phyloP scores from a whole-genome alignment of 108 stramenopile species.

The Skeletonema costatum region DNA sequence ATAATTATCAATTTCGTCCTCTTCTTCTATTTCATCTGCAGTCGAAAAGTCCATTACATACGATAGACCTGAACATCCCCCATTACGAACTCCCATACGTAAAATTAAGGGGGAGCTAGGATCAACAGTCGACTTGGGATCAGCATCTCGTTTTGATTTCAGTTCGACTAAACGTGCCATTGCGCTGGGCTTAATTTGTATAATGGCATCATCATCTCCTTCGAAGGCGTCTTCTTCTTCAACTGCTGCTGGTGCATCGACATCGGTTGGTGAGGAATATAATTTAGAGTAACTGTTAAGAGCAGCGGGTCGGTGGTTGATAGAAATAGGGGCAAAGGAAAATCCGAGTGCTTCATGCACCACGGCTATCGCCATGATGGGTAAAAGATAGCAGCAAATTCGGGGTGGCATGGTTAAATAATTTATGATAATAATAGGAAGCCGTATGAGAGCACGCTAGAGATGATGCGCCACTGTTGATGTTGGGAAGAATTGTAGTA shows the following conservation, averaged over 20 bases:
- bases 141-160: conserved; percentile 58
- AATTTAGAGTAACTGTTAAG: not conserved
- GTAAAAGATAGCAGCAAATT: not conserved
- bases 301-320: not conserved
- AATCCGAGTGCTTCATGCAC: not conserved
- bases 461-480: too few relatives aligned
- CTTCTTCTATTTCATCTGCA: conserved; percentile 77
- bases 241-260: not conserved
- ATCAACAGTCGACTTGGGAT: conserved; percentile 30
- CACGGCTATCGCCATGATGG: not conserved
- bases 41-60: conserved; percentile 95
- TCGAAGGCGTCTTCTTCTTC: conserved; percentile 39
- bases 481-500: too few relatives aligned
- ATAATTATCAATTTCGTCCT: conserved; percentile 84
- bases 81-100: conserved; percentile 95
- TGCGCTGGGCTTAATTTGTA: conserved; percentile 77
- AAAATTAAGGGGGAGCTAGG: conserved; percentile 54
- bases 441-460: too few relatives aligned
- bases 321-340: not conserved
- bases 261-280: conserved; percentile 22
- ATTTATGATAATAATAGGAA: not conserved
- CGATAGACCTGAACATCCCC: conserved; percentile 93
- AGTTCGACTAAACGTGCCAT: conserved; percentile 84
- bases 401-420: not conserved
- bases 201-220: conserved; percentile 75